phyloP scores from a whole-genome alignment of 2,329 filamentous ascomycete species.

The Epicoccum nigrum region DNA sequence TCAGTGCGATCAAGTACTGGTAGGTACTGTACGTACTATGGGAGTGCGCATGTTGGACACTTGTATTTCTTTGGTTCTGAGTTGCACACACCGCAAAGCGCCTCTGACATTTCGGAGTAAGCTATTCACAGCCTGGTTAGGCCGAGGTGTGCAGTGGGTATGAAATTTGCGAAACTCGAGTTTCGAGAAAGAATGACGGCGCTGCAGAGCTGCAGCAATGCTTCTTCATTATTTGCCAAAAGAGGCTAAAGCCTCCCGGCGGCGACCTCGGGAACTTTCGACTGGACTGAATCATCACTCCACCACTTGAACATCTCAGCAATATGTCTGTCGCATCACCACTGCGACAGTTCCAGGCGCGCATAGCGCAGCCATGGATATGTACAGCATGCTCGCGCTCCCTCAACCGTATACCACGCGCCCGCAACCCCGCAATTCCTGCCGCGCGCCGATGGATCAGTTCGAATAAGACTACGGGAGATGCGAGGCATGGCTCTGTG shows the following conservation, averaged over 20 bases:
- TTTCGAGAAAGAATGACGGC: slow-evolving; percentile 1
- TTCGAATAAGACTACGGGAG: slow-evolving; percentile 29
- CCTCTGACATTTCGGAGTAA: slow-evolving; percentile 37
- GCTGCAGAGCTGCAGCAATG: slow-evolving; percentile 20
- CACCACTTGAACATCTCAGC: slow-evolving; percentile 19
- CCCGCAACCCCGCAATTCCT: slow-evolving; percentile 25
- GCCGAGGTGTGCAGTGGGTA: neutral
- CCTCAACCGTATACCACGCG: slow-evolving; percentile 21
- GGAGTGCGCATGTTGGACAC: slow-evolving; percentile 55
- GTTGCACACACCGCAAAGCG: slow-evolving; percentile 53
- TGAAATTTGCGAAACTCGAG: neutral
- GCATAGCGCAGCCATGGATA: slow-evolving; percentile 43
- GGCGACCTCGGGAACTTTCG: slow-evolving; percentile 2
- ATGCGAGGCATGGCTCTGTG: slow-evolving; percentile 43
- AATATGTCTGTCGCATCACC: slow-evolving; percentile 40
- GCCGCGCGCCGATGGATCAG: slow-evolving; percentile 41
- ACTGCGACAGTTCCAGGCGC: slow-evolving; percentile 24
- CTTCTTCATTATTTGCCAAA: slow-evolving; percentile 25
- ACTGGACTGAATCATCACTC: slow-evolving; percentile 29
- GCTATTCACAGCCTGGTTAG: too few relatives aligned
- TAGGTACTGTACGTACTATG: slow-evolving; percentile 47
- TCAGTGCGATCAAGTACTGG: slow-evolving; percentile 1
- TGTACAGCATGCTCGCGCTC: slow-evolving; percentile 47
- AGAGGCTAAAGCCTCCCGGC: slow-evolving; percentile 27
- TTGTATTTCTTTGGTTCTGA: slow-evolving; percentile 56